phyloP scores from a whole-genome alignment of 768 basidiomycete species.

The Tricholoma sp. region DNA sequence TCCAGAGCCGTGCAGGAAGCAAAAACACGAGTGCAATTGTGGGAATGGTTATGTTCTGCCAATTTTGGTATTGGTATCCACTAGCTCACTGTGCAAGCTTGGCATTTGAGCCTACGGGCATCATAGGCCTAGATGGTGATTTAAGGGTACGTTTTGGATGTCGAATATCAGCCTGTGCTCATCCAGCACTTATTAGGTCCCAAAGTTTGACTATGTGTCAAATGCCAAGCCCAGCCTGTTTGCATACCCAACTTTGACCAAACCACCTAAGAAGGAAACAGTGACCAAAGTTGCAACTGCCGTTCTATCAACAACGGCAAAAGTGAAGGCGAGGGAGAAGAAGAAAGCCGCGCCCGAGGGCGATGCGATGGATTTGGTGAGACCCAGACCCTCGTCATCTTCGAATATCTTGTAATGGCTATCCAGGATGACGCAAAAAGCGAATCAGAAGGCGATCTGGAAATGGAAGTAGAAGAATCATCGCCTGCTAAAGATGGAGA shows the following conservation, averaged over 20 bases:
- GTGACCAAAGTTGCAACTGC: constrained; percentile 91
- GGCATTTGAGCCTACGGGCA: constrained; percentile 92
- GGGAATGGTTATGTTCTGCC: constrained; percentile 97
- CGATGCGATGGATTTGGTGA: constrained; percentile 78
- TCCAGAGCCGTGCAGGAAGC: constrained; percentile 91
- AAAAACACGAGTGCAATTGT: constrained; percentile 92
- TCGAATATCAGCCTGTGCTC: neutral
- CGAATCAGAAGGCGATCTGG: constrained; percentile 56
- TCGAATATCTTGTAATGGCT: constrained; percentile 9
- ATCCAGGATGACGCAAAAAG: constrained; percentile 52
- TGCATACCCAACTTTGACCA: constrained; percentile 83
- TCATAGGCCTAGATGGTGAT: constrained; percentile 86
- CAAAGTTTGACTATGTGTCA: constrained; percentile 87
- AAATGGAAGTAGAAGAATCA: constrained; percentile 67
- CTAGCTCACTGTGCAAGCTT: constrained; percentile 89
- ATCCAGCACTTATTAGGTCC: constrained; percentile 51
- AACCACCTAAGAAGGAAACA: constrained; percentile 90
- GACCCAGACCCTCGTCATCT: constrained; percentile 17
- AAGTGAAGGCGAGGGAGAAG: constrained; percentile 93
- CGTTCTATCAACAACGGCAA: constrained; percentile 94
- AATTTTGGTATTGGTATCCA: constrained; percentile 99
- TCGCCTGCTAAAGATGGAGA: constrained; percentile 44
- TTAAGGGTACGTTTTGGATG: constrained; percentile 54
- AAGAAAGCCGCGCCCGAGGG: constrained; percentile 82
- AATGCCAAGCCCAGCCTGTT: constrained; percentile 89